Base-by-base conservation (phyloP, 2,329 filamentous ascomycete genomes). In the Cladosporium colombiae region DNA sequence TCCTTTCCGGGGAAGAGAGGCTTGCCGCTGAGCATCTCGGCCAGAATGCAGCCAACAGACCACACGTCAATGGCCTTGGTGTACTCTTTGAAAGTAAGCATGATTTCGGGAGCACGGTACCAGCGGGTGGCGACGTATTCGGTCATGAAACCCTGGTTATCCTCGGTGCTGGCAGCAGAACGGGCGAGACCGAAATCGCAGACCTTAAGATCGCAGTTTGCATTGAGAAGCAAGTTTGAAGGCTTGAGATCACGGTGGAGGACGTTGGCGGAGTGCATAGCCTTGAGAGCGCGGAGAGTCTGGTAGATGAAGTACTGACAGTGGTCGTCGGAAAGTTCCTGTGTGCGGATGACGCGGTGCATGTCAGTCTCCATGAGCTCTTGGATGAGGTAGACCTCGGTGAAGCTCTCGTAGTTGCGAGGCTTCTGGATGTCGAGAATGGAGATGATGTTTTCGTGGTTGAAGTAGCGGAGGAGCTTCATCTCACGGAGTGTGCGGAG, bases 291-390 rank as follows among this genome's bases (percentile, higher is more conserved):
- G 74, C 95, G 93, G 66, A 99, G 88, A 2, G 95, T 99, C 83
- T 99, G 95, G 85, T 99, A 99, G 81, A 99, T 99, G 82, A 99
- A 99, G 83, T 99, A 99, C 81, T 99, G 95, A 86, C 95, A 99
- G 80, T 99, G 95, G 79, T 99, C 95, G 79, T 99, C 95, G 44
- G 95, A 98, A 55, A 99, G 88, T 77, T 99, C 95, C 81, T 99
- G 95, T 46, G 95, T 99, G 73, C 95, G 92, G 76, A 99, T 99
- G 71, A 99, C 95, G 72, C 95, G 89, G 80, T 99, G 95, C 95
- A 99, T 99, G 77, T 99, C 95, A 57, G 95, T 99, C 83, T 99
- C 95, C 95, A 99, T 99, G 74, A 99, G 87, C 83, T 97, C 93
- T 85, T 98, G 95, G 73, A 99, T 98, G 73, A 99, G 89, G 79